Evolutionary conservation across 2,329 filamentous ascomycete species (phyloP).

Genomic region (Aspergillus sp.): DNA sequence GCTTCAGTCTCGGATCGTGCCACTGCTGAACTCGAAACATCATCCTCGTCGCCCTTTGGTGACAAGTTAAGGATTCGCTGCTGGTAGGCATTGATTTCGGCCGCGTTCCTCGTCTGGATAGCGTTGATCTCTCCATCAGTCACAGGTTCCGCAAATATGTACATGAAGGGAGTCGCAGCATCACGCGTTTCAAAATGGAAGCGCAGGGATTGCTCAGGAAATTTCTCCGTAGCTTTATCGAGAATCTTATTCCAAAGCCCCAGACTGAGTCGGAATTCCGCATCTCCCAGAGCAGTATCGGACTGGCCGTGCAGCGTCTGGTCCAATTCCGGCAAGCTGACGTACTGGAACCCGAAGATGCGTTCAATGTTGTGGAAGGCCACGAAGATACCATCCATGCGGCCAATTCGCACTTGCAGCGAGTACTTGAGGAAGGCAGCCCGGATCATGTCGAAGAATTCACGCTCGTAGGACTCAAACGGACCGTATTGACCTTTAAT

Average conservation of each 20-base stretch:
- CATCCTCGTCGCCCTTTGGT: conserved; percentile 10
- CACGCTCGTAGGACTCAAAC: conserved; percentile 88
- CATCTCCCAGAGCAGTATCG: conserved; percentile 63
- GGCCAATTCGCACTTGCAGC: conserved; percentile 89
- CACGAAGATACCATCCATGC: conserved; percentile 98
- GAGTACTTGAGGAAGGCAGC: conserved; percentile 95
- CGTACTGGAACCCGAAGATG: conserved; percentile 97
- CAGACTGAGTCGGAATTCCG: conserved; percentile 79
- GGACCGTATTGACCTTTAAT: conserved; percentile 67
- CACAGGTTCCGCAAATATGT: conserved; percentile 84
- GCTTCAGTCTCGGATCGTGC: neutral
- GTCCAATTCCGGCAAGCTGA: conserved; percentile 83
- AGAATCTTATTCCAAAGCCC: conserved; percentile 71
- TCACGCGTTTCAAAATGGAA: conserved; percentile 74
- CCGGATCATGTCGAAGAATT: conserved; percentile 95
- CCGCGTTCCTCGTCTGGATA: conserved; percentile 64
- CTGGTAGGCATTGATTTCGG: conserved; percentile 63
- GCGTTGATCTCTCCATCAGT: conserved; percentile 61
- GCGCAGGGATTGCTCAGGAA: conserved; percentile 67
- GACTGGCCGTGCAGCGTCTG: conserved; percentile 72
- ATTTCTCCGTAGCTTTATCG: conserved; percentile 65
- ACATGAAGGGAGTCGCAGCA: conserved; percentile 60
- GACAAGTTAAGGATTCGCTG: conserved; percentile 35
- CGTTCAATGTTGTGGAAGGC: conserved; percentile 92
- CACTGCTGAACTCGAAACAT: conserved; percentile 3